Base-by-base conservation (phyloP, 331 rosid genomes). In the Quercus tomentella region DNA sequence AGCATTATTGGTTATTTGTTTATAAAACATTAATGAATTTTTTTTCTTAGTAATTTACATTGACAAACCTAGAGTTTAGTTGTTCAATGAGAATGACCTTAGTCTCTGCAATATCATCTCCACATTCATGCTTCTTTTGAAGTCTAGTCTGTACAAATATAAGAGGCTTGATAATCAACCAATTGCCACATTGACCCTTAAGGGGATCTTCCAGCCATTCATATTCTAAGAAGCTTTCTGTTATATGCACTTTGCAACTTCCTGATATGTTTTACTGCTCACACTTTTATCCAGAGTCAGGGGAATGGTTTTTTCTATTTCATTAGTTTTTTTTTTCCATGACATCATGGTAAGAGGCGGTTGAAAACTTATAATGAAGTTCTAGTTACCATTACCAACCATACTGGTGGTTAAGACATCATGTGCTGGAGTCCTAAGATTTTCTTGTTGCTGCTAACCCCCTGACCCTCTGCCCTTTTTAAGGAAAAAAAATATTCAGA, bases 401-500 rank as follows among this genome's bases (percentile, higher is more conserved):
- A 9, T 49, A 49, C 54, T 49, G 31, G 6, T 60, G 33, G 3
- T 22, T 60, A 23, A 23, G 67, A 60, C 25, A 11, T 22, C 67
- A 22, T 25, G 67, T 60, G 65, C 65, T 7, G 14, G 25, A n/a
- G 30, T 58, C 28, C 65, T 1, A 58, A n/a, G 65, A 15, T 1
- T 41, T 25, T 26, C 5, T 54, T 80, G 23, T 1, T 73, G 77
- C 70, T 76, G 41, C 45, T 72, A 8, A 2, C 45, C 12, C 45
- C 41, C 17, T 31, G 52, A 57, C 54, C 56, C 10, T 54, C 55
- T 61, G 68, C 49, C 78, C 68, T 78, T 75, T 82, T 63, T 56
- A 63, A 0, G 45, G 63, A 17, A 26, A 33, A 33, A 25, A 73
- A 62, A 55, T 21, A 18, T 71, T 43, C 11, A 7, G 56, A 63